These are phyloP conservation scores for Yamadazyma buinensis DNA, from an alignment of 1,139 yeast genomes.

Conservation along the genomic window DNA sequence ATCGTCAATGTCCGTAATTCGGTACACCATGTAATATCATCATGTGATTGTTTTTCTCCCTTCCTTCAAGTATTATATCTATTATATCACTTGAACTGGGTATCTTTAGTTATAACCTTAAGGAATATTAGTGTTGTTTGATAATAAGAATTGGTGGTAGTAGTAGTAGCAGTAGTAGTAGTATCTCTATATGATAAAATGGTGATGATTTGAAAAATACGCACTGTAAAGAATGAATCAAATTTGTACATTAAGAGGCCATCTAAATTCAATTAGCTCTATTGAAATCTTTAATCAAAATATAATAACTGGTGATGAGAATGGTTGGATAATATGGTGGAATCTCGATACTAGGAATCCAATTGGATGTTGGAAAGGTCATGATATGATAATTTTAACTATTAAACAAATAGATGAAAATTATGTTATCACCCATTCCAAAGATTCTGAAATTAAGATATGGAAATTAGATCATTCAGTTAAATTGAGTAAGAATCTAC, in stretches of 20 bases:
- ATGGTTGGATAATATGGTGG: conserved; percentile 53
- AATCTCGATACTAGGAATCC: conserved; percentile 43
- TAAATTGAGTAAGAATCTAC: conserved; percentile 6
- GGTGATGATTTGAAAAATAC: too few species aligned
- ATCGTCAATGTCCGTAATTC: too few species aligned
- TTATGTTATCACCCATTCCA: conserved; percentile 47
- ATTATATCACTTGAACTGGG: too few species aligned
- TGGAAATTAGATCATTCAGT: conserved; percentile 33
- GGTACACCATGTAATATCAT: too few species aligned
- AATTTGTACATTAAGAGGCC: conserved; percentile 20
- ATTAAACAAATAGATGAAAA: conserved; percentile 32
- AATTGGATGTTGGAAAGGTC: conserved; percentile 46
- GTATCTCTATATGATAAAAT: too few species aligned
- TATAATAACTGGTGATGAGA: conserved; percentile 39
- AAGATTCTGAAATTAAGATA: conserved; percentile 48
- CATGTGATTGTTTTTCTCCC: too few species aligned
- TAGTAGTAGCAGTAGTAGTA: too few species aligned
- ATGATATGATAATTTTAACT: conserved; percentile 42
- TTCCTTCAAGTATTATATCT: too few species aligned
- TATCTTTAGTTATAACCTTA: too few species aligned
- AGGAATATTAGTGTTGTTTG: too few species aligned
- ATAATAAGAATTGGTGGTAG: too few species aligned
- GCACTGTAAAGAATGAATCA: conserved; percentile 13
- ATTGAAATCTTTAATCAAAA: conserved; percentile 4
- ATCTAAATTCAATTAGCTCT: conserved; percentile 14